phyloP scores from a whole-genome alignment of 805 yeast genomes.

The Starmerella khaoyaiensis region DNA sequence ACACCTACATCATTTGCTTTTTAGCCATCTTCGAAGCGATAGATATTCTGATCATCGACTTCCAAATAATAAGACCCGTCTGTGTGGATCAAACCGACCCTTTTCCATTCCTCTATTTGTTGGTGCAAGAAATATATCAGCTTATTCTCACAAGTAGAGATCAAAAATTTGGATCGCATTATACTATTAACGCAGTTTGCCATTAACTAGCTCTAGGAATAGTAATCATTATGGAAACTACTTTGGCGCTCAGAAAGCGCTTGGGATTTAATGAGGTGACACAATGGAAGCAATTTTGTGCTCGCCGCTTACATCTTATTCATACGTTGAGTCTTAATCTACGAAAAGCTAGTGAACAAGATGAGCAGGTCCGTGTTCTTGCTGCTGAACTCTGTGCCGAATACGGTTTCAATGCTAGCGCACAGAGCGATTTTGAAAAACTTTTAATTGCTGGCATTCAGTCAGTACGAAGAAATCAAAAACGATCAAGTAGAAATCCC shows the following conservation, averaged over 20 bases:
- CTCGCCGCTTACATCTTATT: slow-evolving; percentile 75
- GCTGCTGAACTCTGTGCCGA: slow-evolving; percentile 68
- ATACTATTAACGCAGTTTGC: too few relatives aligned
- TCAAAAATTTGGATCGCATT: too few relatives aligned
- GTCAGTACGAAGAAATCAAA: slow-evolving; percentile 74
- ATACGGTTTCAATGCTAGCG: slow-evolving; percentile 51
- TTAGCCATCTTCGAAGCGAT: too few relatives aligned
- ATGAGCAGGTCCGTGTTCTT: slow-evolving; percentile 61
- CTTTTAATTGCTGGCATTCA: slow-evolving; percentile 89
- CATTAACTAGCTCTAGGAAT: too few relatives aligned
- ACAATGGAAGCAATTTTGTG: slow-evolving; percentile 82
- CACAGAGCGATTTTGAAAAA: slow-evolving; percentile 67
- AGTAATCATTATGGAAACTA: slow-evolving; percentile 24
- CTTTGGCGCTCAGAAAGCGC: slow-evolving; percentile 45
- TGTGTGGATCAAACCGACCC: too few relatives aligned
- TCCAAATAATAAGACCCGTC: too few relatives aligned
- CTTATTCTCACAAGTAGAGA: too few relatives aligned
- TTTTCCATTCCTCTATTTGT: too few relatives aligned
- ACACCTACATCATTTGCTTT: too few relatives aligned
- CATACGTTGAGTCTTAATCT: slow-evolving; percentile 53
- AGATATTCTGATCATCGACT: too few relatives aligned
- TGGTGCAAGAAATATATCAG: too few relatives aligned
- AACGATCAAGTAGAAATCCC: slow-evolving; percentile 17
- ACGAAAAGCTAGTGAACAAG: slow-evolving; percentile 87
- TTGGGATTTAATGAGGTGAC: slow-evolving; percentile 69